Percentiles rank a stretch among this genome's conserved stretches.
Evolutionary conservation across 2,329 filamentous ascomycete genomes (phyloP).

Genomic region (Harringtonia lauricola): DNA sequence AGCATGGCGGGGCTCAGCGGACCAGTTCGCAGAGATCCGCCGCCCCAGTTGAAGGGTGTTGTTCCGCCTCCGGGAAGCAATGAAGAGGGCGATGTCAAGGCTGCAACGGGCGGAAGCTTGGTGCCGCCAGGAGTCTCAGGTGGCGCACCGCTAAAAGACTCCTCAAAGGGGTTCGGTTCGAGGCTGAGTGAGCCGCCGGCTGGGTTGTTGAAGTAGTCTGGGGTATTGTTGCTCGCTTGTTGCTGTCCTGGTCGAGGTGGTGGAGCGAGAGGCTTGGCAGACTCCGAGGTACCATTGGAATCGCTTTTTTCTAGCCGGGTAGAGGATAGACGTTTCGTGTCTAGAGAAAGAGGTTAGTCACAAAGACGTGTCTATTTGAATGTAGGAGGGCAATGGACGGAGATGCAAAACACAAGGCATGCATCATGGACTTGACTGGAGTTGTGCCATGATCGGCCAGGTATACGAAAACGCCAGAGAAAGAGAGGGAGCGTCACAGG

Average conservation of each 20-base stretch:
- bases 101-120: slow-evolving; percentile 79
- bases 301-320: not conserved
- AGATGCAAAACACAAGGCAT: too few relatives aligned
- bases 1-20: slow-evolving; percentile 97
- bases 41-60: slow-evolving; percentile 67
- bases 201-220: slow-evolving; percentile 59
- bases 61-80: slow-evolving; percentile 63
- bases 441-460: too few relatives aligned
- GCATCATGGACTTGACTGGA: too few relatives aligned
- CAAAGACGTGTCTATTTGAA: not conserved
- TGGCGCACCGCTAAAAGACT: slow-evolving; percentile 65
- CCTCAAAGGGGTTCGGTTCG: slow-evolving; percentile 95
- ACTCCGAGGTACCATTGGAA: slow-evolving; percentile 27
- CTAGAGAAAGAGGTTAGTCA: not conserved
- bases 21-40: slow-evolving; percentile 78
- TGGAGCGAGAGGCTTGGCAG: slow-evolving; percentile 56
- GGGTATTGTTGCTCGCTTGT: slow-evolving; percentile 34
- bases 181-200: slow-evolving; percentile 49
- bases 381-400: too few relatives aligned
- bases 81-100: slow-evolving; percentile 81
- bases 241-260: slow-evolving; percentile 53
- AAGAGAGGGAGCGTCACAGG: too few relatives aligned
- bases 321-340: not conserved
- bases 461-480: too few relatives aligned
- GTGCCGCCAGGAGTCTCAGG: slow-evolving; percentile 73